Conservation (phyloP, 75 land plant genomes). For the Selaginella moellendorffii region DNA sequence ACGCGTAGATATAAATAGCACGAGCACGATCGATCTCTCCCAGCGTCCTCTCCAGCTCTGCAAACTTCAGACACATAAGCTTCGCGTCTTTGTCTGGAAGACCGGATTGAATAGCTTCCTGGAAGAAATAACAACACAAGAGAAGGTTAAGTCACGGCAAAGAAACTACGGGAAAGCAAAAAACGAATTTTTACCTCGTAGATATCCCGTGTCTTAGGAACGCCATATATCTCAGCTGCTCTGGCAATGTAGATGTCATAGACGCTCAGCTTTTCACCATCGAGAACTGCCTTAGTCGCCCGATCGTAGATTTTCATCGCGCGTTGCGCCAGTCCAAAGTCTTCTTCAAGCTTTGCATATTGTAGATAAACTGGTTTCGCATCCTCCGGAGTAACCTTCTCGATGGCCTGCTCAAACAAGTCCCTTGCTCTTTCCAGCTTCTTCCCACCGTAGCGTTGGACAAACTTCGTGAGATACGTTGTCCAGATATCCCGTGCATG, state of each 20-base stretch:
- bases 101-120: slow-evolving; percentile 84
- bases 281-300: slow-evolving; percentile 83
- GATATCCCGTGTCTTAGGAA: slow-evolving; percentile 74
- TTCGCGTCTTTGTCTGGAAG: slow-evolving; percentile 87
- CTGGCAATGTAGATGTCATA: slow-evolving; percentile 93
- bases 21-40: slow-evolving; percentile 98
- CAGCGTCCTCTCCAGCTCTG: slow-evolving; percentile 74
- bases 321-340: slow-evolving; percentile 75
- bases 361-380: slow-evolving; percentile 76
- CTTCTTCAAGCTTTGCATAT: slow-evolving; percentile 95
- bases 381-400: slow-evolving; percentile 59
- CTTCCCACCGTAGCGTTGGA: slow-evolving; percentile 66
- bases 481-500: slow-evolving; percentile 94
- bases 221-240: slow-evolving; percentile 80
- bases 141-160: no score
- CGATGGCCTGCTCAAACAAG: slow-evolving; percentile 81
- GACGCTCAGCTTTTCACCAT: slow-evolving; percentile 65
- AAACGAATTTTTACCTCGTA: no score
- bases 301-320: slow-evolving; percentile 86
- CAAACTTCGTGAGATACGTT: slow-evolving; percentile 82
- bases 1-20: slow-evolving; percentile 52
- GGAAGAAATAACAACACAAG: no score
- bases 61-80: slow-evolving; percentile 82
- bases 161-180: no score
- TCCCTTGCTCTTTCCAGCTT: slow-evolving; percentile 88